Conservation (phyloP, 2,329 filamentous ascomycete genomes). For the Alternaria arborescens region DNA sequence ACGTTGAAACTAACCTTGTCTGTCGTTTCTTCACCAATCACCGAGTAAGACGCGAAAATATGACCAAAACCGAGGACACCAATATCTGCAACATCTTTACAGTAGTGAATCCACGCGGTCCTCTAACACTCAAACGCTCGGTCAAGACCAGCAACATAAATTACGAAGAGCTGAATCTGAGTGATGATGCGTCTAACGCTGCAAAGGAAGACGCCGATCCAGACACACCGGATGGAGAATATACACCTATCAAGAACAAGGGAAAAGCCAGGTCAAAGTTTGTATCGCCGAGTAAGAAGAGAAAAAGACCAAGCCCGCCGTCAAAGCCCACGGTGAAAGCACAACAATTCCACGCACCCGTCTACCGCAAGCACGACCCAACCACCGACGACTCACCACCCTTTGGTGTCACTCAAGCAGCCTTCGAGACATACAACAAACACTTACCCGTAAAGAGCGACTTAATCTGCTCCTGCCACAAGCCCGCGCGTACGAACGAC, state of each 20-base stretch:
- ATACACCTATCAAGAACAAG: background rate
- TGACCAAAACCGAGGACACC: background rate
- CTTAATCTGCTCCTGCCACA: slow-evolving; percentile 30
- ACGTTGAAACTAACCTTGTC: slow-evolving; percentile 9
- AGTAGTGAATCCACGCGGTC: background rate
- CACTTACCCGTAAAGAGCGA: slow-evolving; percentile 12
- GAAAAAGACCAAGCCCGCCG: background rate
- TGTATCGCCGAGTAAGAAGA: background rate
- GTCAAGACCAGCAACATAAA: background rate
- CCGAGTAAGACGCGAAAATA: background rate
- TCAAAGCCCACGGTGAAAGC: background rate
- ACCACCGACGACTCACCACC: background rate
- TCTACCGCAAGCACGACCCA: slow-evolving; percentile 12
- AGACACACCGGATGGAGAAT: background rate
- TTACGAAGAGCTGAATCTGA: background rate
- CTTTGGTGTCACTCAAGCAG: slow-evolving; percentile 2
- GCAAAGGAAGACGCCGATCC: background rate
- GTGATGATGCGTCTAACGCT: background rate
- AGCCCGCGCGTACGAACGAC: slow-evolving; percentile 14
- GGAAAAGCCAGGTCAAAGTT: background rate
- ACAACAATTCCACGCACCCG: slow-evolving; percentile 2
- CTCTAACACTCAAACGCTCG: background rate
- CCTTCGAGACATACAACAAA: slow-evolving; percentile 4
- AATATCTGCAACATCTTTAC: background rate
- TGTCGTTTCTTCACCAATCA: background rate